These are phyloP conservation scores for Populus alba DNA, from an alignment of 345 rosid species.

Conservation along the genomic window DNA sequence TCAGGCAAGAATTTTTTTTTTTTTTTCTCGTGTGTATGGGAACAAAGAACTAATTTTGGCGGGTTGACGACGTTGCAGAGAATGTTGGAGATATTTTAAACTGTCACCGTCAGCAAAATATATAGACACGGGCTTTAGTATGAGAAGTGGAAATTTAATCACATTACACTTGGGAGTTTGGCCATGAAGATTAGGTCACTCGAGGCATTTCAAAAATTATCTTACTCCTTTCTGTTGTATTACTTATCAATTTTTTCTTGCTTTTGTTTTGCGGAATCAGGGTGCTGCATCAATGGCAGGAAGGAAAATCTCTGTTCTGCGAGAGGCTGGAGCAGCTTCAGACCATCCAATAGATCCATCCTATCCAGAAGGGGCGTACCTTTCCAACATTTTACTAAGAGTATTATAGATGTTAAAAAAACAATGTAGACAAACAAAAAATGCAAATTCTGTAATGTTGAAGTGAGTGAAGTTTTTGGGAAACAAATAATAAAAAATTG, in stretches of 20 bases:
- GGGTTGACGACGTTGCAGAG: background rate
- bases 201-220: background rate
- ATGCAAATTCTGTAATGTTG: background rate
- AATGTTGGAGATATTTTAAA: background rate
- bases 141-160: background rate
- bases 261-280: conserved; percentile 17
- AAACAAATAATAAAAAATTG: background rate
- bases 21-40: background rate
- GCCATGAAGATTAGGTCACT: background rate
- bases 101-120: background rate
- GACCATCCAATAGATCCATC: conserved; percentile 89
- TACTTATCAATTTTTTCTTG: background rate
- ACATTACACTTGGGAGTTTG: background rate
- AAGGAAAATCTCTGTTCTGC: conserved; percentile 57
- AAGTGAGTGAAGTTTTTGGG: background rate
- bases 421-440: background rate
- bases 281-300: conserved; percentile 70
- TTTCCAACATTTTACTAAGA: conserved; percentile 61
- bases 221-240: background rate
- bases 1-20: conserved; percentile 42
- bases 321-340: conserved; percentile 74
- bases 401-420: conserved; percentile 24
- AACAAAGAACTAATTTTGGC: background rate
- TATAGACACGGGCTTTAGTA: background rate
- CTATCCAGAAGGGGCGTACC: conserved; percentile 82